phyloP scores from a whole-genome alignment of 225 moss, liverwort and hornwort species.

The Polytrichum commune region DNA sequence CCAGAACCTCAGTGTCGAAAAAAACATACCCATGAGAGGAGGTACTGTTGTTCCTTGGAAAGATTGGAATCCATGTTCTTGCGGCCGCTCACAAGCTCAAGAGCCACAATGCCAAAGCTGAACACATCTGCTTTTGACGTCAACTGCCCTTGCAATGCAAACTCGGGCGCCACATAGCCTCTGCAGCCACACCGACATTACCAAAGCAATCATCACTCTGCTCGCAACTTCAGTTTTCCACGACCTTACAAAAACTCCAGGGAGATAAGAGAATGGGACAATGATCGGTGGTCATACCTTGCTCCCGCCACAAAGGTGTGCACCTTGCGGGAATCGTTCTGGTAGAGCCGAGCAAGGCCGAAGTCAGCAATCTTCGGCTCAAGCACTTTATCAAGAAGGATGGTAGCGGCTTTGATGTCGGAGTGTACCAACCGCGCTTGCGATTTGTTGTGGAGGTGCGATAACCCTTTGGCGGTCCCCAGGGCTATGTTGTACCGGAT shows the following conservation, averaged over 20 bases:
- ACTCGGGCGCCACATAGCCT: conserved; percentile 4
- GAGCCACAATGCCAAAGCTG: conserved; percentile 12
- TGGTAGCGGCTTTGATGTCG: conserved; percentile 35
- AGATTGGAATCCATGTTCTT: conserved; percentile 12
- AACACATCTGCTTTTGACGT: conserved; percentile 16
- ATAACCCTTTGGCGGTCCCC: conserved; percentile 34
- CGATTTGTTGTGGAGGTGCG: conserved; percentile 33
- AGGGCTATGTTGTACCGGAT: conserved; percentile 28
- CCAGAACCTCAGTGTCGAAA: not conserved
- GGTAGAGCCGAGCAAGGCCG: conserved; percentile 34
- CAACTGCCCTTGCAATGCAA: conserved; percentile 13
- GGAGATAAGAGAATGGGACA: too few relatives aligned
- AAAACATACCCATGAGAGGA: conserved; percentile 12
- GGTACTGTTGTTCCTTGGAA: conserved; percentile 12
- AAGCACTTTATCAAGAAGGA: conserved; percentile 28
- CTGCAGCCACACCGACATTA: not conserved
- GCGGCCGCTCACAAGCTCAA: conserved; percentile 15
- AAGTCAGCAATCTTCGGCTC: conserved; percentile 46
- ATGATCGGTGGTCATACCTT: conserved; percentile 11
- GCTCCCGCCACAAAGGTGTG: conserved; percentile 39
- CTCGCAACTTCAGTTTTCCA: too few relatives aligned
- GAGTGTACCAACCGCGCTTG: conserved; percentile 29
- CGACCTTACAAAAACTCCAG: too few relatives aligned
- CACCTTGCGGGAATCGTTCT: conserved; percentile 26
- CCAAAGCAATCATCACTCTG: too few relatives aligned